Evolutionary conservation across 108 stramenopile genomes (phyloP).

Genomic region (Cylindrotheca fusiformis): DNA sequence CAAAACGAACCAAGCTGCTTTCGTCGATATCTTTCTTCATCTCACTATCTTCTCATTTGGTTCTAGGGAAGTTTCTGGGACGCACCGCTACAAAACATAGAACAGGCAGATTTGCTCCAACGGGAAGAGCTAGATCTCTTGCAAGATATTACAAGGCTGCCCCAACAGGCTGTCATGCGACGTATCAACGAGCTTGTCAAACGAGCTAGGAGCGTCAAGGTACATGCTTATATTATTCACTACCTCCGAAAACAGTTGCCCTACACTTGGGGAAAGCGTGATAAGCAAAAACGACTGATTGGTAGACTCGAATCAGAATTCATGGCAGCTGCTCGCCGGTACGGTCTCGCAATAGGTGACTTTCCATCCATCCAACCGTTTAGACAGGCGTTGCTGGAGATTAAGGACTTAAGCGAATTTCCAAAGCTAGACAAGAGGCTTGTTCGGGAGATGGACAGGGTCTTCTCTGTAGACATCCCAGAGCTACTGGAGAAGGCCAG

Average conservation of each 20-base stretch:
- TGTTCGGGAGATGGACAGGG: constrained; percentile 87
- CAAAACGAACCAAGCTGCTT: no score
- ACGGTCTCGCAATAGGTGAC: constrained; percentile 86
- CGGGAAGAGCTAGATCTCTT: constrained; percentile 92
- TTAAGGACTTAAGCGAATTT: constrained; percentile 93
- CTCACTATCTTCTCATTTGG: no score
- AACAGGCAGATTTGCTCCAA: constrained; percentile 78
- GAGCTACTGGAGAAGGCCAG: constrained; percentile 76
- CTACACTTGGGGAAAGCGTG: constrained; percentile 89
- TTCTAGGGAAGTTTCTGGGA: constrained; percentile 93
- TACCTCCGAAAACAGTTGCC: constrained; percentile 97
- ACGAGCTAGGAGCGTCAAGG: constrained; percentile 94
- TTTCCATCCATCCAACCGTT: constrained; percentile 80
- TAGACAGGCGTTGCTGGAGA: constrained; percentile 77
- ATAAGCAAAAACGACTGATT: constrained; percentile 92
- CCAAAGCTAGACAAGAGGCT: constrained; percentile 92
- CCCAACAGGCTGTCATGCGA: constrained; percentile 96
- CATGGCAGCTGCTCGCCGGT: constrained; percentile 77
- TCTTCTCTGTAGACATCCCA: constrained; percentile 87
- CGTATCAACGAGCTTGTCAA: constrained; percentile 99
- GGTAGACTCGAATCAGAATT: constrained; percentile 92
- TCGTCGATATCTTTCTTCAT: no score
- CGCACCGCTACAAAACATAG: constrained; percentile 73
- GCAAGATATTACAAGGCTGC: constrained; percentile 90
- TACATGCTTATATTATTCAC: constrained; percentile 98